Evolutionary conservation across 805 yeast genomes (phyloP).

Genomic region (Candida berthetii): DNA sequence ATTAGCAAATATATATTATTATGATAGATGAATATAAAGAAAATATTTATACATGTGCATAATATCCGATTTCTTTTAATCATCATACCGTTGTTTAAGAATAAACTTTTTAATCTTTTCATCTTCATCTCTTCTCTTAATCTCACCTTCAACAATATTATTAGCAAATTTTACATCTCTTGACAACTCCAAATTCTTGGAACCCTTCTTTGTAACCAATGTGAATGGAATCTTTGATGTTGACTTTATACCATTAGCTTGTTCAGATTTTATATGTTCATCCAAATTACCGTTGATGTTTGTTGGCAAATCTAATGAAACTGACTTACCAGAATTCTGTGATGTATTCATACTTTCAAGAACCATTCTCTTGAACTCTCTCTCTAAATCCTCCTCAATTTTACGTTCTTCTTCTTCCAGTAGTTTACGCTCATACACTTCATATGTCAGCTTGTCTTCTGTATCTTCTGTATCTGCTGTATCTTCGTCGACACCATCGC

Average conservation of each 20-base stretch:
- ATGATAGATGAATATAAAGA: too few species aligned
- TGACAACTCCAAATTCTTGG: slow-evolving; percentile 46
- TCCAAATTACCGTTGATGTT: neutral
- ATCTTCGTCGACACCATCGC: too few species aligned
- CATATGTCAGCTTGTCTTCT: slow-evolving; percentile 24
- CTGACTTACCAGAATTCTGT: slow-evolving; percentile 7
- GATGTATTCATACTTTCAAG: slow-evolving; percentile 38
- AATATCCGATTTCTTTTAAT: slow-evolving; percentile 5
- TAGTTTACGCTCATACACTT: slow-evolving; percentile 30
- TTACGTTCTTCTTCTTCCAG: slow-evolving; percentile 35
- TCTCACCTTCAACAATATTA: slow-evolving; percentile 43
- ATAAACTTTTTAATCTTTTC: slow-evolving; percentile 54
- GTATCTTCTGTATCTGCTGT: slow-evolving; percentile 18
- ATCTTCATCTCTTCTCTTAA: slow-evolving; percentile 43
- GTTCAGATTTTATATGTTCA: neutral
- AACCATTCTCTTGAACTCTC: slow-evolving; percentile 47
- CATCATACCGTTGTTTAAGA: slow-evolving; percentile 28
- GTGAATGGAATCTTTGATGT: slow-evolving; percentile 35
- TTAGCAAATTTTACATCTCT: slow-evolving; percentile 47
- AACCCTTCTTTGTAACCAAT: slow-evolving; percentile 48
- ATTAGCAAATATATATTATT: too few species aligned
- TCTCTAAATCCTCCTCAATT: slow-evolving; percentile 47
- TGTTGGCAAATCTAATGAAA: slow-evolving; percentile 10
- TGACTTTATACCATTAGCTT: neutral
- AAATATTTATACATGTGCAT: slow-evolving; percentile 1